Base-by-base conservation (phyloP, 2,329 filamentous ascomycete genomes). In the Diaporthe destruens region DNA sequence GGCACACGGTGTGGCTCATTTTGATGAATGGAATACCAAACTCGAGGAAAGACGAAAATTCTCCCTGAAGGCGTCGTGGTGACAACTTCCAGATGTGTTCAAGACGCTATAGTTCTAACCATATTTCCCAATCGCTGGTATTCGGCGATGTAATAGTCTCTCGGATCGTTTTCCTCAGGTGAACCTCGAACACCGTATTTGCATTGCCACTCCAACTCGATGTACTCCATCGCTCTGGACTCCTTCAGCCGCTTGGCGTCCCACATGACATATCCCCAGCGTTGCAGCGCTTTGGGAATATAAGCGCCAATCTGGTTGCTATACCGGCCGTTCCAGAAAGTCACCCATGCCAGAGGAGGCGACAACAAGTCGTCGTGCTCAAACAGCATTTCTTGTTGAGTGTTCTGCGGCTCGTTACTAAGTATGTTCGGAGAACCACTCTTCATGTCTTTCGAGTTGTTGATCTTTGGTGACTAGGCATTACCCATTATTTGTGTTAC, bases 181-280 rank as follows among this genome's bases (percentile, higher is more conserved):
- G 61, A 34, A 3, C 25, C 32, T 51, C 55, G 55, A 16, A 66
- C 12, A 11, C 42, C 59, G 18, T 66, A 53, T n/a, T 36, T 36
- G 61, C 44, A 39, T 12, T 66, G 44, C 61, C 61, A 53, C 47
- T 66, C 61, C 47, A 53, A 25, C 1, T 53, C 47, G 32, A 66
- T 34, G 53, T 39, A 66, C 20, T 53, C 61, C 61, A 66, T 66
- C 32, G 61, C 61, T 18, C 47, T 47, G 6, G 61, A 53, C 11
- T 36, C 44, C 44, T 53, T 34, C 47, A 66, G 42, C 61, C 61
- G 20, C 61, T 39, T 20, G 1, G 44, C 32, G 14, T 66, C 61
- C 47, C 61, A 54, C 47, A 66, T 66, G 1, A 66, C 61, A 18
- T 54, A 53, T 66, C 47, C 61, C 61, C 61, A 66, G 32, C 61